Base-by-base conservation (phyloP, 2,329 filamentous ascomycete genomes). In the Parastagonospora nodorum region DNA sequence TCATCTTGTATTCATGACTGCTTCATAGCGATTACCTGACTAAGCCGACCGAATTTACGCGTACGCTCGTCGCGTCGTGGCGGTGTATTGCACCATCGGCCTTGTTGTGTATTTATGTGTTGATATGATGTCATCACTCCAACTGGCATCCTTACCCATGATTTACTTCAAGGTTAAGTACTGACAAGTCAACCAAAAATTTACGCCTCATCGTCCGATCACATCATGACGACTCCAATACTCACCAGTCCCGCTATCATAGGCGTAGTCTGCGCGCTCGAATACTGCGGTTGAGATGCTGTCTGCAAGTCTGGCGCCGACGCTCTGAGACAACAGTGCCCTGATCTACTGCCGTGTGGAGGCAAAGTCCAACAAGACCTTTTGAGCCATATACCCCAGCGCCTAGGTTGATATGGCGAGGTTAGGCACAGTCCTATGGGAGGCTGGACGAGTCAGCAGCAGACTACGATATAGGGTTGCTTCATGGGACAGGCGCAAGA, bases 281-380 rank as follows among this genome's bases (percentile, higher is more conserved):
- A 67, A 48, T 74, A 75, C 44, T 64, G 59, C 39, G 70, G 69
- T 39, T 75, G 75, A 52, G 69, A 66, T 3, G 74, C 57, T 10
- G 72, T 71, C 42, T 75, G 65, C 56, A 57, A 49, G 36, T 63
- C 65, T 6, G 62, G 73, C 49, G 60, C 66, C 8, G 57, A 58
- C 44, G 71, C 73, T 24, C 58, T 65, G 66, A 14, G 58, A 54
- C 15, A 57, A 61, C 30, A 59, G 58, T 41, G 64, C 63, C 1
- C 35, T 67, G 33, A 60, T 68, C 11, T 66, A 67, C 45, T 66
- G 67, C 30, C 57, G 64, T 5, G 56, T 68, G 6, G 60, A 64
- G 30, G 66, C 60, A 9, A 57, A 57, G 33, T 52, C 42, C 4
- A 45, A 56, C 10, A 37, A 55, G 37, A 52, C 51, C 2, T 69